Base-by-base conservation (phyloP, 495 filamentous ascomycete species). In the Neurospora sp. region DNA sequence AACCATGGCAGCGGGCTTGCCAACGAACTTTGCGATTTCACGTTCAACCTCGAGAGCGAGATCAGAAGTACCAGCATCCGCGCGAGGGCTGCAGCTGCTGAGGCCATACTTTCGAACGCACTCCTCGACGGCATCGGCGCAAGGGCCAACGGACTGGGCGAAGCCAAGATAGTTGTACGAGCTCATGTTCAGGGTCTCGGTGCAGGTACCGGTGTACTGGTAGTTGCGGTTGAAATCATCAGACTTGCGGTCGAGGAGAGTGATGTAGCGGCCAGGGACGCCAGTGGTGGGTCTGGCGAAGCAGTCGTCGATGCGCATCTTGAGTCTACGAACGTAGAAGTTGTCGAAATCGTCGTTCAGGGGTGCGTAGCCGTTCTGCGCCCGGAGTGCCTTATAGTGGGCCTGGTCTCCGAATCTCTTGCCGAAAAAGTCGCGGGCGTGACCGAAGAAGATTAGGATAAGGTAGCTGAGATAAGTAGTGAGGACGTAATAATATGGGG, bases 161-260 rank as follows among this genome's bases (percentile, higher is more conserved):
- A 99, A 99, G 38, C 96, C 96, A 8, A 99, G 92, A 77, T 99
- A 99, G 79, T 99, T 99, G 87, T 99, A 99, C 5, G 96, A 99
- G 84, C 94, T 97, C 90, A 99, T 90, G 81, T 99, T 99, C 73
- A 99, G 83, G 0, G 96, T 98, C 79, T 99, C 93, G n/a, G 96
- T 98, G 69, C 88, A 90, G 41, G 93, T 96, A 44, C 96, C 96
- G 11, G 91, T 94, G 77, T 93, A 87, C 77, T 92, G 89, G 85
- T 97, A 99, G 76, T 89, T 88, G 76, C 90, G 87, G 81, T 98
- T 98, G 84, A 93, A 91, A 78, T 98, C 92, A 81, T 94, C 87
- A 0, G 94, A 96, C 44, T 86, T 89, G 73, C 96, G 92, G 80
- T 98, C 94, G 69, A 98, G 85, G 41, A 99, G 85, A 38, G 93